Evolutionary conservation across 1,284 basidiomycete genomes (phyloP).

Genomic region (Cutaneotrichosporon dermatis): DNA sequence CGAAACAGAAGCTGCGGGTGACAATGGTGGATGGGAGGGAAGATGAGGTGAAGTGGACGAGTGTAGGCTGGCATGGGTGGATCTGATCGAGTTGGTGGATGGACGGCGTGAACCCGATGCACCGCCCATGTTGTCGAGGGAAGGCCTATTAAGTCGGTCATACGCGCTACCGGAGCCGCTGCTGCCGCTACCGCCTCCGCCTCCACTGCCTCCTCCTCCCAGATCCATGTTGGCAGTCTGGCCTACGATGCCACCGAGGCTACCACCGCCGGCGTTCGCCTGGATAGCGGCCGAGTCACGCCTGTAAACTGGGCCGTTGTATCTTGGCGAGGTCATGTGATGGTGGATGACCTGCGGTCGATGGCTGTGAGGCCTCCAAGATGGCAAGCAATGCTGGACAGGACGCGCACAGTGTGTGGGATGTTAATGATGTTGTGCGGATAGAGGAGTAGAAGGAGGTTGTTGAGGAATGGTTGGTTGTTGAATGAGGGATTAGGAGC

Average conservation of each 20-base stretch:
- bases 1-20: conserved; percentile 24
- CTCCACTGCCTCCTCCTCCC: not conserved
- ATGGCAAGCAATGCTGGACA: not conserved
- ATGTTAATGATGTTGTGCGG: not conserved
- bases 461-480: not conserved
- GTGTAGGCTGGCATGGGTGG: not conserved
- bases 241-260: not conserved
- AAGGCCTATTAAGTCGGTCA: not conserved
- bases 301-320: not conserved
- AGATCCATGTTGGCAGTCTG: not conserved
- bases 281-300: conserved; percentile 1
- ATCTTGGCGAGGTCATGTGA: conserved; percentile 2
- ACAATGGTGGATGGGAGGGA: not conserved
- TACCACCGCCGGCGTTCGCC: not conserved
- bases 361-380: not conserved
- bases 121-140: not conserved
- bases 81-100: conserved; percentile 5
- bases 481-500: no score
- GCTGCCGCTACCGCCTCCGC: not conserved
- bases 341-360: conserved; percentile 4
- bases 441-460: no score
- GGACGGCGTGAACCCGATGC: not conserved
- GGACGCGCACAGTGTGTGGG: not conserved
- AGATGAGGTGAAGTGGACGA: conserved; percentile 1
- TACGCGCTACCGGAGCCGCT: no score